Percentiles rank a stretch among this genome's conserved stretches.
These are phyloP conservation scores for Casuarina cunninghamiana DNA, from an alignment of 306 rosid genomes.

Conservation along the genomic window DNA sequence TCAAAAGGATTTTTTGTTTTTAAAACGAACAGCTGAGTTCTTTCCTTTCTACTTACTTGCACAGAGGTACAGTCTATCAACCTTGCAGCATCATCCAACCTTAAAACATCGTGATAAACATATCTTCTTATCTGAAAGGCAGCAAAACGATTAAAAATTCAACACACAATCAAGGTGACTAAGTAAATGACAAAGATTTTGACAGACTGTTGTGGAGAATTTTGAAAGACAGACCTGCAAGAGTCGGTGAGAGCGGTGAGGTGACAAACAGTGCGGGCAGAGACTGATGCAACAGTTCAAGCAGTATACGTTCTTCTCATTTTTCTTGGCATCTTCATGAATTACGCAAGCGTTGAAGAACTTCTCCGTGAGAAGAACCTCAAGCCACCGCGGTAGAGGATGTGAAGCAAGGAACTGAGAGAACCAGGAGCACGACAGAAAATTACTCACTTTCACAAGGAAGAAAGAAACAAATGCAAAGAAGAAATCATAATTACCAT, in stretches of 20 bases:
- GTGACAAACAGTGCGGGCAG: slow-evolving; percentile 83
- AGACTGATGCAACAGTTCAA: slow-evolving; percentile 87
- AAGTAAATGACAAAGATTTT: not conserved
- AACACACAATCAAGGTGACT: not conserved
- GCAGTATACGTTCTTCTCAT: slow-evolving; percentile 85
- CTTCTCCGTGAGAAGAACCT: slow-evolving; percentile 65
- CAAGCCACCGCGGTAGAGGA: slow-evolving; percentile 75
- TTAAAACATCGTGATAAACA: slow-evolving; percentile 74
- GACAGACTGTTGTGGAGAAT: not conserved
- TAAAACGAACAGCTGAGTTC: no score
- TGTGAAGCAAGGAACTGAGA: slow-evolving; percentile 37
- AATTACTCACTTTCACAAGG: not conserved
- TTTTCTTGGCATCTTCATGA: slow-evolving; percentile 83
- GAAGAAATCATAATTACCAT: slow-evolving; percentile 47
- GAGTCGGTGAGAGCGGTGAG: slow-evolving; percentile 80
- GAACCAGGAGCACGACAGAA: not conserved
- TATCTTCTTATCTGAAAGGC: slow-evolving; percentile 76
- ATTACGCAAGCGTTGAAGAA: slow-evolving; percentile 91
- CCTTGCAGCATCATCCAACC: slow-evolving; percentile 75
- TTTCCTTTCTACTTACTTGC: slow-evolving; percentile 53
- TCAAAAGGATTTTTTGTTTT: not conserved
- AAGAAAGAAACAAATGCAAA: not conserved
- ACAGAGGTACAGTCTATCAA: slow-evolving; percentile 72
- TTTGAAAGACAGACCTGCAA: slow-evolving; percentile 53
- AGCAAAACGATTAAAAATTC: slow-evolving; percentile 1